These are phyloP conservation scores for Pseudonitzschia multistriata DNA, from an alignment of 108 stramenopile genomes.

Conservation along the genomic window DNA sequence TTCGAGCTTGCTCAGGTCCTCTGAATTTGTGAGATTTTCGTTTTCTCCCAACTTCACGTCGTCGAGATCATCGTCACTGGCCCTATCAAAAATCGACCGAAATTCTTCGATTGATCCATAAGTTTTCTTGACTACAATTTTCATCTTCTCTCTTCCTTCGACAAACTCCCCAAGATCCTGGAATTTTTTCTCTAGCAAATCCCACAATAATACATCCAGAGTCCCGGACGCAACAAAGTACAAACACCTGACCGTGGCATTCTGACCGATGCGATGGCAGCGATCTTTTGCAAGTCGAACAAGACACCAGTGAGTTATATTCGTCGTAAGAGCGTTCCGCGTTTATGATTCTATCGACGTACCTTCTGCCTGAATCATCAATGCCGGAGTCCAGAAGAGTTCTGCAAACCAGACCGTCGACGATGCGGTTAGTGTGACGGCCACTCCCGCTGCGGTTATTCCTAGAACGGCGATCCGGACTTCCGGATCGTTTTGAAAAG, in stretches of 20 bases:
- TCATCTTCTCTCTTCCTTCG: constrained; percentile 84
- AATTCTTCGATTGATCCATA: constrained; percentile 54
- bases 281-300: constrained; percentile 42
- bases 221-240: constrained; percentile 87
- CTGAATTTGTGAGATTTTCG: constrained; percentile 41
- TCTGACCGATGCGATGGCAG: constrained; percentile 96
- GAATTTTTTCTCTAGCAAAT: constrained; percentile 83
- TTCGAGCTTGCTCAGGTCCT: constrained; percentile 33
- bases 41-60: constrained; percentile 36
- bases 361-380: constrained; percentile 98
- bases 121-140: constrained; percentile 65
- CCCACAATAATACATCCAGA: constrained; percentile 89
- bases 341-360: constrained; percentile 26
- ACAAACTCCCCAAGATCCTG: constrained; percentile 87
- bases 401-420: constrained; percentile 96
- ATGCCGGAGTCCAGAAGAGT: constrained; percentile 94
- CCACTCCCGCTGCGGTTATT: constrained; percentile 97
- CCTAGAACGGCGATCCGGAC: constrained; percentile 87
- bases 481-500: constrained; percentile 87
- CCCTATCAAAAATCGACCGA: constrained; percentile 28
- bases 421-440: constrained; percentile 96
- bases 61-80: constrained; percentile 32
- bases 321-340: not conserved
- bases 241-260: constrained; percentile 77
- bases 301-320: not conserved